Conservation (phyloP, 2,329 filamentous ascomycete species). For the Penicillium frequentans region DNA sequence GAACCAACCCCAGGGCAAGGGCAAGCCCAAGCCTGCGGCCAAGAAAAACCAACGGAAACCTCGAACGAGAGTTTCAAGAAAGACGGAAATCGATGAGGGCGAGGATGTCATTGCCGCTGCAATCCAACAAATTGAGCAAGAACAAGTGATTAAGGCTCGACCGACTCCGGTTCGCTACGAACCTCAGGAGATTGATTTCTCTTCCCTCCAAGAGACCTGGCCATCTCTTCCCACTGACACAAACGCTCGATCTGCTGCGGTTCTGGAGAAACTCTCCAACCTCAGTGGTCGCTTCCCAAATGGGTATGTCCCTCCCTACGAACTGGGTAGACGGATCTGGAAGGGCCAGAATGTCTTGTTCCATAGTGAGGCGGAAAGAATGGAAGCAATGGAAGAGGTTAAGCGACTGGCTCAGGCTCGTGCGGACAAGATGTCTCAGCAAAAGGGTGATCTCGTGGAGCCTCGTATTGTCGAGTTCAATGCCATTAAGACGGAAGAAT, state of each 20-base stretch:
- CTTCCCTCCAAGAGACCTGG: conserved; percentile 39
- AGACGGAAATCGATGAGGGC: conserved; percentile 23
- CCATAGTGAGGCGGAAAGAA: conserved; percentile 37
- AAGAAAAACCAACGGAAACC: conserved; percentile 15
- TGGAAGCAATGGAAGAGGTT: conserved; percentile 35
- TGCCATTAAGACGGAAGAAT: conserved; percentile 24
- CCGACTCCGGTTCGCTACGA: conserved; percentile 36
- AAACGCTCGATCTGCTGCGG: conserved; percentile 27
- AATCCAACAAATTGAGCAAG: conserved; percentile 30
- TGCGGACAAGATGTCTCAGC: conserved; percentile 36
- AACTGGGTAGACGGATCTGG: conserved; percentile 38
- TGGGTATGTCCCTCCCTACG: conserved; percentile 36
- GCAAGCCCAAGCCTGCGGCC: conserved; percentile 20
- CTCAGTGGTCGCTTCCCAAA: conserved; percentile 36
- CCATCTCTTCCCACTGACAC: conserved; percentile 37
- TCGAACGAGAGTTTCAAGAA: conserved; percentile 9
- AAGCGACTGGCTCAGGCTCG: conserved; percentile 33
- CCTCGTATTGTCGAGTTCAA: conserved; percentile 31
- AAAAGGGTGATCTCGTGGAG: conserved; percentile 39
- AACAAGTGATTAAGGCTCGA: conserved; percentile 31
- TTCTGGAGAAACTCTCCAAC: conserved; percentile 37
- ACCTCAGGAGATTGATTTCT: conserved; percentile 32
- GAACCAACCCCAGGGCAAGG: conserved; percentile 20
- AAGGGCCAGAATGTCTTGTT: conserved; percentile 41
- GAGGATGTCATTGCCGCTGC: conserved; percentile 23